phyloP scores from a whole-genome alignment of 164 flowering plant genomes.

The Chloranthus sessilifolius region DNA sequence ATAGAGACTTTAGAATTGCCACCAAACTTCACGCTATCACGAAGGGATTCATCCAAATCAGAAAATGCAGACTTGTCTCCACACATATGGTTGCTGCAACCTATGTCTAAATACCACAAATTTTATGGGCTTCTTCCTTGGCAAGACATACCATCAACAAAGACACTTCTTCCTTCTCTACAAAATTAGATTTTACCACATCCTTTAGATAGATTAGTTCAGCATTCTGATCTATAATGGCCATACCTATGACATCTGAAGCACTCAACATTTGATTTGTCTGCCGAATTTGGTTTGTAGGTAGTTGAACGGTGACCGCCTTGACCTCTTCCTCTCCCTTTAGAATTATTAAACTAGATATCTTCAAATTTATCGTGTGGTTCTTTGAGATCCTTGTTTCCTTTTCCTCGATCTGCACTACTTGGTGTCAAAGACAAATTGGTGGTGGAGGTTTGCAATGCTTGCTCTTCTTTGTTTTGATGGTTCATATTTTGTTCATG shows the following conservation, averaged over 20 bases:
- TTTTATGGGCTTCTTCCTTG: too few species aligned
- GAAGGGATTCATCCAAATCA: constrained; percentile 11
- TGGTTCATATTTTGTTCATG: too few species aligned
- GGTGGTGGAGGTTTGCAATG: constrained; percentile 3
- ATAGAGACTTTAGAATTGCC: constrained; percentile 11
- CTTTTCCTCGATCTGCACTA: constrained; percentile 5
- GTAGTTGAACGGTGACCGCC: too few species aligned
- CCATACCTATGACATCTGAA: too few species aligned
- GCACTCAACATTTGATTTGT: too few species aligned
- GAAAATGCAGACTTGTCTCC: constrained; percentile 3
- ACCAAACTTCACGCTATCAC: constrained; percentile 9
- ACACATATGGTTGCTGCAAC: too few species aligned
- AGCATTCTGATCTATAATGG: too few species aligned
- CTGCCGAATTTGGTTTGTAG: too few species aligned
- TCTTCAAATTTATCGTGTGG: not conserved
- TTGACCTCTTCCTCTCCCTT: too few species aligned
- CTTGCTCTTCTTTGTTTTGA: constrained; percentile 14
- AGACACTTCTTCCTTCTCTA: constrained; percentile 7
- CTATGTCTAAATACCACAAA: too few species aligned
- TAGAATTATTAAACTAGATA: too few species aligned
- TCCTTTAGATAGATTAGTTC: not conserved
- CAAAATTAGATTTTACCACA: constrained; percentile 5
- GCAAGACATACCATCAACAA: constrained; percentile 5
- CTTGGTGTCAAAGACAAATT: not conserved
- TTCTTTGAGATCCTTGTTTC: not conserved